These are phyloP conservation scores for Phaseolus lunatus DNA, from an alignment of 306 rosid species.

Conservation along the genomic window DNA sequence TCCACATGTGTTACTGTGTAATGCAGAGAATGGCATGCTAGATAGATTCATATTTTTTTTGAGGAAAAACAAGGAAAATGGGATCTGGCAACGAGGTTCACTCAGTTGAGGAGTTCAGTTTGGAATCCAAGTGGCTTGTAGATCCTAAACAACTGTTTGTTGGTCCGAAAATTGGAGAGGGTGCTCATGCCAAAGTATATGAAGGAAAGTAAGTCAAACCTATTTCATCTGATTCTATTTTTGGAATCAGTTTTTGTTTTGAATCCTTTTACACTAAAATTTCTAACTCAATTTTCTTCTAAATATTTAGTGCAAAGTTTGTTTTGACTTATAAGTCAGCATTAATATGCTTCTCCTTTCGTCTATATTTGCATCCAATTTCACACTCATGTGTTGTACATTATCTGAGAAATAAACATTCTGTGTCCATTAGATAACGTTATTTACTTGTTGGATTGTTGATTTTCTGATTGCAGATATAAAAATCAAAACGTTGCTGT, in stretches of 20 bases:
- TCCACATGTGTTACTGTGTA: slow-evolving; percentile 14
- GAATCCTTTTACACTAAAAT: slow-evolving; percentile 9
- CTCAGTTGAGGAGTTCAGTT: slow-evolving; percentile 67
- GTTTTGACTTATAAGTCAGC: slow-evolving; percentile 3
- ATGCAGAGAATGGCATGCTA: slow-evolving; percentile 42
- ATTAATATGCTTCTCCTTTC: slow-evolving; percentile 18
- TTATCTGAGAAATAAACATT: slow-evolving; percentile 15
- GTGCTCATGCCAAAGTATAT: slow-evolving; percentile 92
- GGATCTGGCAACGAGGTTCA: slow-evolving; percentile 94
- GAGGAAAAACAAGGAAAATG: slow-evolving; percentile 45
- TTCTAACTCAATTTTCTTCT: not conserved
- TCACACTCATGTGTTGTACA: not conserved
- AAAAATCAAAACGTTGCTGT: slow-evolving; percentile 58
- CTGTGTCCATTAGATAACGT: not conserved
- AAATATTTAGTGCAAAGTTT: slow-evolving; percentile 12
- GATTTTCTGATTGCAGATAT: slow-evolving; percentile 50
- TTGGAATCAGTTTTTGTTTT: slow-evolving; percentile 38
- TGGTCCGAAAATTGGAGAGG: slow-evolving; percentile 95
- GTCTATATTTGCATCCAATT: slow-evolving; percentile 31
- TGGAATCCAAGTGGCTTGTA: slow-evolving; percentile 81
- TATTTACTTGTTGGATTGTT: slow-evolving; percentile 28
- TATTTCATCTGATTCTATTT: not conserved
- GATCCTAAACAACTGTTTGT: slow-evolving; percentile 90
- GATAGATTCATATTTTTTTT: slow-evolving; percentile 37
- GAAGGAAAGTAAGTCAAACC: slow-evolving; percentile 96